Base-by-base conservation (phyloP, 1,139 yeast species). In the Saccharomyces hybrid region DNA sequence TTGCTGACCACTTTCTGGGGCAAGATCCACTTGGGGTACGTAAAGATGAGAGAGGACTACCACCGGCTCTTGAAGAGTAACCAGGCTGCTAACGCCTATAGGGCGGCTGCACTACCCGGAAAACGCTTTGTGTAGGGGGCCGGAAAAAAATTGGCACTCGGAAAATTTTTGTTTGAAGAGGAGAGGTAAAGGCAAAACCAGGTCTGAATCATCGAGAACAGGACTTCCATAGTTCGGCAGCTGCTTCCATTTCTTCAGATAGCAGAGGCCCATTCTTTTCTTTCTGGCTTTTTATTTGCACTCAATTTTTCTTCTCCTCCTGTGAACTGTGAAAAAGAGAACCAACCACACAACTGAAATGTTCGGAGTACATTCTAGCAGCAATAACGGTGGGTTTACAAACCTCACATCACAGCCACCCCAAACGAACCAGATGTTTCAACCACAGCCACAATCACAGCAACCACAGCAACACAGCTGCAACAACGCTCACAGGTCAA, bases 1-100 rank as follows among this genome's bases (percentile, higher is more conserved):
- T 93, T 61, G 96, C 95, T 0, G 97, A 89, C 65, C 99, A 93
- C 71, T 90, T 89, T 67, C 74, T 85, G 41, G 41, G 99, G 99
- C 4, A 90, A 88, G 63, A 81, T 88, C 55, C 98, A 91, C 71
- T 70, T 87, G 61, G 93, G 90, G 0, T 89, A 84, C 69, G 91
- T 85, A 2, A 82, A 79, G 53, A 83, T 91, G 84, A 76, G 96
- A 64, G 74, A 77, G 52, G 82, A 80, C n/a, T 78, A 59, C 47
- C 34, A 52, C 19, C 44, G 24, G n/a, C 44, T 19, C 3, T 19
- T 38, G 24, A 38, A 38, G 24, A 38, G 11, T 16, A 38, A 38
- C 26, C 44, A 19, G 12, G 19, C 44, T 5, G 3, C 24, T 38
- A 19, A 38, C 26, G 11, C 44, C 26, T 9, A 19, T 19, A 38